These are phyloP conservation scores for Sorghum bicolor DNA, from an alignment of 176 grass and related monocot species.

Conservation along the genomic window DNA sequence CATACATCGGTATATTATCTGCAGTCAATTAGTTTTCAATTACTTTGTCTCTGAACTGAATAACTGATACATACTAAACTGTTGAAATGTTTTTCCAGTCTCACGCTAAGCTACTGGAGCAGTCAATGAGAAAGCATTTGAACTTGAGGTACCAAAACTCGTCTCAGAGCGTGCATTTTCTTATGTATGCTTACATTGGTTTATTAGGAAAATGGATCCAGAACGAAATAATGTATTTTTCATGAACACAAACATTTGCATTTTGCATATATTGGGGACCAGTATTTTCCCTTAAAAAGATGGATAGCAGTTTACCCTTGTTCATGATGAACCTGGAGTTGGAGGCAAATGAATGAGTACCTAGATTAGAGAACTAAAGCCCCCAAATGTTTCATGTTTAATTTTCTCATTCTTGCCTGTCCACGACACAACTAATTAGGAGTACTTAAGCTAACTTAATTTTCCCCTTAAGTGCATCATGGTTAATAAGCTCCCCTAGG, in stretches of 20 bases:
- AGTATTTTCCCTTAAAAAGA: not conserved
- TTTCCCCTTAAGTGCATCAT: not conserved
- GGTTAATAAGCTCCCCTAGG: not conserved
- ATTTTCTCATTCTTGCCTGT: not conserved
- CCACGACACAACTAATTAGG: not conserved
- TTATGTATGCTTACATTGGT: not conserved
- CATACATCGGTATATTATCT: slow-evolving; percentile 42
- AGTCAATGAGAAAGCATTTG: slow-evolving; percentile 76
- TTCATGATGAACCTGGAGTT: not conserved
- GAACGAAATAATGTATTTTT: not conserved
- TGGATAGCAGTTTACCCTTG: not conserved
- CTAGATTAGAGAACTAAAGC: not conserved
- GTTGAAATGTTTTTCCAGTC: slow-evolving; percentile 49
- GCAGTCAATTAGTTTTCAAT: slow-evolving; percentile 17
- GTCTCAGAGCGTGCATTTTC: not conserved
- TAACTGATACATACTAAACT: slow-evolving; percentile 23
- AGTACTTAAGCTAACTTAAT: not conserved
- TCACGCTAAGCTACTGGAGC: slow-evolving; percentile 57
- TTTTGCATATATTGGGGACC: not conserved
- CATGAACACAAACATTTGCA: not conserved
- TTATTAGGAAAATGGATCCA: not conserved
- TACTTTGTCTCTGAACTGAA: not conserved
- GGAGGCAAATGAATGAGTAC: not conserved
- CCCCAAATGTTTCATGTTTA: not conserved
- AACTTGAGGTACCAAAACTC: slow-evolving; percentile 61